phyloP scores from a whole-genome alignment of 768 basidiomycete species.

The Coprinopsis marcescibilis region DNA sequence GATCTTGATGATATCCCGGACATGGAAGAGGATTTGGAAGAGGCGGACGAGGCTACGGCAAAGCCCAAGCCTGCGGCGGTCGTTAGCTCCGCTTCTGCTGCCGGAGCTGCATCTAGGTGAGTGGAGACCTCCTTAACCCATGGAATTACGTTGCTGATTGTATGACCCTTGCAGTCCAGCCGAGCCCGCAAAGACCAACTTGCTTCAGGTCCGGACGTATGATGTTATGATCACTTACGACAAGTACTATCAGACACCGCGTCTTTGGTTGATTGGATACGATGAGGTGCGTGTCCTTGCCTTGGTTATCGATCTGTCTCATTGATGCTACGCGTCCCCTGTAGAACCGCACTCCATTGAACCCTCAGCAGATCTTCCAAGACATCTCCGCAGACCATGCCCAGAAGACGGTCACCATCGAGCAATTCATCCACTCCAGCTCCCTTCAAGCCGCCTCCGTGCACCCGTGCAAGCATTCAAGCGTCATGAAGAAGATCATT shows the following conservation, averaged over 20 bases:
- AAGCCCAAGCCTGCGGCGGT: conserved; percentile 25
- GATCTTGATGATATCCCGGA: conserved; percentile 98
- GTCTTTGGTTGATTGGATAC: conserved; percentile 96
- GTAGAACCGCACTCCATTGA: conserved; percentile 84
- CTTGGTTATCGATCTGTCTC: neutral
- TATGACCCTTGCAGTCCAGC: neutral
- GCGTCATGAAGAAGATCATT: conserved; percentile 99
- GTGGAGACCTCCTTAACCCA: neutral
- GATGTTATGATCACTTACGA: conserved; percentile 99
- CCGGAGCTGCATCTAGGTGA: no score
- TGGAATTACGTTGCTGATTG: neutral
- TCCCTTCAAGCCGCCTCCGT: conserved; percentile 87
- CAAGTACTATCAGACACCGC: conserved; percentile 98
- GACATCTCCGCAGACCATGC: conserved; percentile 97
- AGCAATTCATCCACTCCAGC: conserved; percentile 91
- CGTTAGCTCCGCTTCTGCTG: no score
- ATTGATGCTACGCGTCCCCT: conserved; percentile 5
- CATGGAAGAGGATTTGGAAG: conserved; percentile 96
- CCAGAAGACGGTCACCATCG: conserved; percentile 97
- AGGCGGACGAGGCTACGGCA: conserved; percentile 81
- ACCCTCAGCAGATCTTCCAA: conserved; percentile 89
- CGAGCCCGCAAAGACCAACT: conserved; percentile 52
- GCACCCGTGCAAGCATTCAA: conserved; percentile 97
- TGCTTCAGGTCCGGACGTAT: conserved; percentile 95
- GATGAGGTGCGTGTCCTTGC: conserved; percentile 63